Percentiles rank a stretch among this genome's conserved stretches.
These are phyloP conservation scores for Suillus subaureus DNA, from an alignment of 768 basidiomycete genomes.

Conservation along the genomic window DNA sequence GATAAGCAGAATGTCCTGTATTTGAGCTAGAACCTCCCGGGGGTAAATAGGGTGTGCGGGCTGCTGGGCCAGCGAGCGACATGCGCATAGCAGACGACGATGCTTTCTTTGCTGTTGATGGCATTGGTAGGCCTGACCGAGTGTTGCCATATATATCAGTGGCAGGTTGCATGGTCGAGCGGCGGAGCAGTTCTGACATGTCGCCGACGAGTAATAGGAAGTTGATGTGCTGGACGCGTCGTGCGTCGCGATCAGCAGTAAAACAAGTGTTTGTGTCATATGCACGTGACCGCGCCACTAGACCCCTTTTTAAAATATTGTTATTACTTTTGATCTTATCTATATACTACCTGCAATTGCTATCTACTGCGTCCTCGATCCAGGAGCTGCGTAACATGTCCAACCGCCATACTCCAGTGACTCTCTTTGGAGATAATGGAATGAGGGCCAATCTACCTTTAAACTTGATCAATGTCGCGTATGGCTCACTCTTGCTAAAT, in stretches of 20 bases:
- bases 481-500: conserved; percentile 11
- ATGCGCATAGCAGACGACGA: conserved; percentile 51
- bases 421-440: conserved; percentile 82
- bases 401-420: conserved; percentile 19
- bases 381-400: conserved; percentile 1
- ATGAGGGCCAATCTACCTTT: conserved; percentile 55
- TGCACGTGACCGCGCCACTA: conserved; percentile 5
- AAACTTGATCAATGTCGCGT: conserved; percentile 85
- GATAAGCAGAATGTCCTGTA: conserved; percentile 68
- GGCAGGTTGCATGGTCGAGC: conserved; percentile 59
- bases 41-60: conserved; percentile 54
- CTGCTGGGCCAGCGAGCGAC: conserved; percentile 78
- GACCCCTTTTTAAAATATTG: no score
- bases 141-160: conserved; percentile 49
- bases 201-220: conserved; percentile 5
- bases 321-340: background rate
- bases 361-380: background rate
- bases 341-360: background rate
- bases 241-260: conserved; percentile 11
- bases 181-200: conserved; percentile 54
- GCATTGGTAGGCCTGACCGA: conserved; percentile 73
- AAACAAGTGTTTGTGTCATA: background rate
- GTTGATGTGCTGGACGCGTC: conserved; percentile 13
- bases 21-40: conserved; percentile 45
- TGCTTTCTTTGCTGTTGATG: conserved; percentile 75